A percentile compares a stretch with the other conserved stretches of the same genome.
phyloP scores from a whole-genome alignment of 2,329 filamentous ascomycete genomes.

The Aspergillus spinulosporus region DNA sequence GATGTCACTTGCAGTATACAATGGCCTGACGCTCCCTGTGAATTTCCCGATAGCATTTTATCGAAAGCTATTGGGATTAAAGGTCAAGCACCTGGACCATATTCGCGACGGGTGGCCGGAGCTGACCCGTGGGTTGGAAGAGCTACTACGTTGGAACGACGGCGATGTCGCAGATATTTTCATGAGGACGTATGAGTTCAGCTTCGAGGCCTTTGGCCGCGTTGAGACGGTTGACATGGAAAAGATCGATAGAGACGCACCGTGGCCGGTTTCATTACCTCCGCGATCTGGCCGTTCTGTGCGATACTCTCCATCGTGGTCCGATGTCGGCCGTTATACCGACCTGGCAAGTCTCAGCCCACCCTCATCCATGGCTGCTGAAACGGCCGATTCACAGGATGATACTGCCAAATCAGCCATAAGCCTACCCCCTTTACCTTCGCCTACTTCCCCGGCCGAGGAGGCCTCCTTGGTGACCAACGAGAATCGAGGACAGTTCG shows the following conservation, averaged over 20 bases:
- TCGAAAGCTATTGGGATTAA: slow-evolving; percentile 69
- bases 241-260: slow-evolving; percentile 38
- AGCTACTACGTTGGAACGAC: slow-evolving; percentile 75
- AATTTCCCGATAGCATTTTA: slow-evolving; percentile 87
- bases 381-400: slow-evolving; percentile 21
- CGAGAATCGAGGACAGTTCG: slow-evolving; percentile 73
- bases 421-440: slow-evolving; percentile 27
- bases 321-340: slow-evolving; percentile 25
- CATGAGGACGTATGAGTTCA: slow-evolving; percentile 83
- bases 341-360: slow-evolving; percentile 22
- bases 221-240: slow-evolving; percentile 58
- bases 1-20: slow-evolving; percentile 88
- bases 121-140: slow-evolving; percentile 70
- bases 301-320: slow-evolving; percentile 23
- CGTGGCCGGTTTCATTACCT: slow-evolving; percentile 33
- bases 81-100: slow-evolving; percentile 69
- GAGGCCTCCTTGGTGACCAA: slow-evolving; percentile 76
- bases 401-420: slow-evolving; percentile 26
- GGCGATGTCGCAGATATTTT: slow-evolving; percentile 81
- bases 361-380: slow-evolving; percentile 26
- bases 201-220: slow-evolving; percentile 59
- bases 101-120: slow-evolving; percentile 87
- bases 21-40: slow-evolving; percentile 85
- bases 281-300: slow-evolving; percentile 9
- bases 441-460: slow-evolving; percentile 34